Evolutionary conservation across 1,284 basidiomycete genomes (phyloP).

Genomic region (Moesziomyces antarcticus): DNA sequence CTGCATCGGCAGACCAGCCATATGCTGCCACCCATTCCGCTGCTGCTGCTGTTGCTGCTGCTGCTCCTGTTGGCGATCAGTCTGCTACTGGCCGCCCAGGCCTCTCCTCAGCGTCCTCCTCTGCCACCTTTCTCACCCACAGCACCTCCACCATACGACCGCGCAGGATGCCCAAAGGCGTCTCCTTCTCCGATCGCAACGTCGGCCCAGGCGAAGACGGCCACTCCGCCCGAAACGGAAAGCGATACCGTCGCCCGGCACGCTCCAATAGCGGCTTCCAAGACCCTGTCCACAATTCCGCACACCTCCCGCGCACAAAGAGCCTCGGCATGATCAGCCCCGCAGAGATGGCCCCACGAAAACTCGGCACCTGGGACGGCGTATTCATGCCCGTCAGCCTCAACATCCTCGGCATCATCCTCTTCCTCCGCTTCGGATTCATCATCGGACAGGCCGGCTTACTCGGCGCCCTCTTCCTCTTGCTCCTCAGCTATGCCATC

Average conservation of each 20-base stretch:
- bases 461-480: slow-evolving; percentile 59
- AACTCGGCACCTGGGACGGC: slow-evolving; percentile 66
- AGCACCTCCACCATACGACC: slow-evolving; percentile 30
- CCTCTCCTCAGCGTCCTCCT: not conserved
- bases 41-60: slow-evolving; percentile 6
- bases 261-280: slow-evolving; percentile 44
- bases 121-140: slow-evolving; percentile 7
- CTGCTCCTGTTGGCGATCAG: not conserved
- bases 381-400: slow-evolving; percentile 67
- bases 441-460: slow-evolving; percentile 66
- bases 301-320: slow-evolving; percentile 38
- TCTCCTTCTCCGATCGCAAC: slow-evolving; percentile 44
- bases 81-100: too few relatives aligned
- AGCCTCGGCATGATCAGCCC: slow-evolving; percentile 56
- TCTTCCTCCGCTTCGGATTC: slow-evolving; percentile 67
- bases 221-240: slow-evolving; percentile 13
- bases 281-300: slow-evolving; percentile 7
- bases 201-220: slow-evolving; percentile 44
- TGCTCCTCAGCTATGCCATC: slow-evolving; percentile 61
- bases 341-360: slow-evolving; percentile 55
- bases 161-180: slow-evolving; percentile 35
- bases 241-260: slow-evolving; percentile 28
- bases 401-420: slow-evolving; percentile 66
- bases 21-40: not conserved
- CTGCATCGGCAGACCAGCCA: not conserved